Evolutionary conservation across 352 stramenopile genomes (phyloP), one percentile per base, ranked within the genome.

Genomic region (Phytopythium cucurbitacearum): DNA sequence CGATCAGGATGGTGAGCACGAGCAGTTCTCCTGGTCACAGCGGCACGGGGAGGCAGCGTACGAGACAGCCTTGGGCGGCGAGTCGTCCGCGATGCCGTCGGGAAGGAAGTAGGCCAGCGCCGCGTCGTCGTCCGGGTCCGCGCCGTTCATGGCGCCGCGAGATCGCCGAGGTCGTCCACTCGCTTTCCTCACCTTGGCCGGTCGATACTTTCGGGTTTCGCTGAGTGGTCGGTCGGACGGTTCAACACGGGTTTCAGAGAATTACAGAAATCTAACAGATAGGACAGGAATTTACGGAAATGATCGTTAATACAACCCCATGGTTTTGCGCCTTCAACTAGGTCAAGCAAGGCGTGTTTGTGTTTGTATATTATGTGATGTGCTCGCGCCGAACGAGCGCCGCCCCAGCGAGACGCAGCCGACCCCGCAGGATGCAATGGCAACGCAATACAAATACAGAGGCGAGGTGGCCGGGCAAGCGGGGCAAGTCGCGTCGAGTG

Each of bases 1-100:
- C 21, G 21, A 28, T 28, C 21, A 28, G 21, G 21, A 28, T 28
- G 21, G 21, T 28, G 21, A 28, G 21, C 21, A 28, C 21, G 21
- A 28, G 21, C 21, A 28, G 21, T 28, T 28, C 21, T 28, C 21
- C 21, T 28, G 21, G 8, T 13, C 40, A 15, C 40, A 44, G 12
- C 5, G 40, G 10, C 12, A 12, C 21, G 38, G 34, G 33, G n/a
- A n/a, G 50, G 5, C 47, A 6, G 64, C 61, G 55, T 50, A 89
- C 78, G 63, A 87, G 21, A 2, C 1, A 28, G 70, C 66, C 64
- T 85, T 89, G 32, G 77, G 84, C 12, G 80, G 80, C 40, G 80
- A 91, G 61, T 94, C 84, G 46, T 92, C 81, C 9, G 81, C 67
- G 61, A 94, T 94, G 53, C 81, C 84, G 42, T 87, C 78, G n/a